Evolutionary conservation across 2,329 filamentous ascomycete species (phyloP).

Genomic region (Dothideomycetes sp.): DNA sequence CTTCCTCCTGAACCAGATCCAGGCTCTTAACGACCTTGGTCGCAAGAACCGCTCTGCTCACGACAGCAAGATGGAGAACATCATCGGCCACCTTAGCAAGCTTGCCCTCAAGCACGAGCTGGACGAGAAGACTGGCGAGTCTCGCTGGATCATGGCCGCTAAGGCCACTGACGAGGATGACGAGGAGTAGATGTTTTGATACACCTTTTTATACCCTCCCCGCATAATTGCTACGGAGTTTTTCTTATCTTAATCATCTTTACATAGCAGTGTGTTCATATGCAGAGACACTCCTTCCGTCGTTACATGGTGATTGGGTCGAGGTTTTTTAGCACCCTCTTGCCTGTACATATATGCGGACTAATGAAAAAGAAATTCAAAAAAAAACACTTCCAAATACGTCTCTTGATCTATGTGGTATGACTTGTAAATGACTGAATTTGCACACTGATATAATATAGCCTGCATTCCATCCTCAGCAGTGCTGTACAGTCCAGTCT

Average conservation of each 20-base stretch:
- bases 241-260: background rate
- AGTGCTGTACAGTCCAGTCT: no score
- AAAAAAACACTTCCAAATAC: no score
- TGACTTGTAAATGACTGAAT: no score
- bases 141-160: conserved; percentile 32
- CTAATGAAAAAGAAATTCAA: no score
- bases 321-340: no score
- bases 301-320: background rate
- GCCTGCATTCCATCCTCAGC: no score
- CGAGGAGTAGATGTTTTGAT: conserved; percentile 29
- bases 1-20: conserved; percentile 48
- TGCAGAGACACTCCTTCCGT: background rate
- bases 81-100: conserved; percentile 54
- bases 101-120: conserved; percentile 49
- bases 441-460: no score
- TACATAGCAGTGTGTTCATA: background rate
- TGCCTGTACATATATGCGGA: no score
- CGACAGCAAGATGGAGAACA: conserved; percentile 56
- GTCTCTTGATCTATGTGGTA: no score
- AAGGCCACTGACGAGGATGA: conserved; percentile 36
- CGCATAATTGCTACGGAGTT: background rate
- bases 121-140: conserved; percentile 34
- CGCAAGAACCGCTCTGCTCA: conserved; percentile 50
- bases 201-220: conserved; percentile 1
- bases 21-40: conserved; percentile 50